Base-by-base conservation (phyloP, 345 rosid species). In the Brassica nigra region DNA sequence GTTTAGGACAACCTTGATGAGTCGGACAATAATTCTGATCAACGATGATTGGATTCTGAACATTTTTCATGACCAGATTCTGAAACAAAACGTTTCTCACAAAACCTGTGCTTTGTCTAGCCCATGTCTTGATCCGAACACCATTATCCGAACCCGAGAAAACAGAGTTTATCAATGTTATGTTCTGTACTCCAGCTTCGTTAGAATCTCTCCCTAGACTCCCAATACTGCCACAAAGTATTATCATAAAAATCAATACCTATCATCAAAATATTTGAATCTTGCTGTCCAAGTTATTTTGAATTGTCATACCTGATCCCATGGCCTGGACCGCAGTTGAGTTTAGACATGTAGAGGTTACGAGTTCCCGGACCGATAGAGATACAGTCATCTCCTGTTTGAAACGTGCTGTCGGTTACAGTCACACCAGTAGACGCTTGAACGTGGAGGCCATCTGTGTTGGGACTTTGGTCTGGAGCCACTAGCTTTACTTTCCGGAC, bases 401-500 rank as follows among this genome's bases (percentile, higher is more conserved):
- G 18, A 52, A 52, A 52, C 57, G 57, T 52, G 57, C 57, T 52
- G 15, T 52, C 57, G 57, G 57, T 52, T 52, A 52, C 57, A 18
- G 57, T 52, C 57, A 52, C 57, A 52, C 57, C 57, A n/a, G 57
- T 52, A n/a, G 57, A 52, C 7, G 57, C 57, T 52, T 52, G 57
- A 8, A 52, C 57, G 6, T 52, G 57, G 8, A 52, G 57, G 57
- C 57, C 57, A 52, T 52, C 57, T 52, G 57, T 52, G 57, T 52
- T 52, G 57, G 57, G 57, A 52, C 57, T 52, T 52, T 52, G 57
- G 57, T n/a, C 57, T 1, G 87, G 84, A 15, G 90, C 87, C 6
- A 67, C 79, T 20, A 89, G 61, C 55, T 71, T 82, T 4, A 87
- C 64, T 42, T 82, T 85, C 39, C 79, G 80, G 29, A 89, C 27